Conservation (phyloP, 129 eudicot genomes). For the Flaveria trinervia region DNA sequence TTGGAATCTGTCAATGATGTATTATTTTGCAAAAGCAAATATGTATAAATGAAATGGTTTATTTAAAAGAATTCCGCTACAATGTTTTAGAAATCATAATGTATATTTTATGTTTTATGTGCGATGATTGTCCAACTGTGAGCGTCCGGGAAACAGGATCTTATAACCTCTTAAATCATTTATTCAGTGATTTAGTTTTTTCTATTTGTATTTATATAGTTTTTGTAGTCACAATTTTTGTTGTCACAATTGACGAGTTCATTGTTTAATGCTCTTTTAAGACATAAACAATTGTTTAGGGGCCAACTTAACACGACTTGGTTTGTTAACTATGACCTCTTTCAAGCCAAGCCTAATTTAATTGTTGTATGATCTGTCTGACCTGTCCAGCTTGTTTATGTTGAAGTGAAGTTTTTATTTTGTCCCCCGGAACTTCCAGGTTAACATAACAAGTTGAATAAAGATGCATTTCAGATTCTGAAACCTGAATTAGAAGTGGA, state of each 20-base stretch:
- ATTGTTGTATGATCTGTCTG: neutral
- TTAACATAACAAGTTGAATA: slow-evolving; percentile 92
- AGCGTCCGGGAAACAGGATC: no score
- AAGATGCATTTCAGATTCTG: slow-evolving; percentile 90
- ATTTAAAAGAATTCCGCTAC: no score
- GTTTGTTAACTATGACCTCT: neutral
- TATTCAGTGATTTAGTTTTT: neutral
- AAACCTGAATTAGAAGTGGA: slow-evolving; percentile 94
- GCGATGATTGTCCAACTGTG: no score
- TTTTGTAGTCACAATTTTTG: neutral
- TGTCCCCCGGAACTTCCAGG: slow-evolving; percentile 43
- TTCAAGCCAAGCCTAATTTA: neutral
- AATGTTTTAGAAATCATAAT: no score
- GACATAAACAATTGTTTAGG: neutral
- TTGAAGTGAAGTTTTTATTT: slow-evolving; percentile 5
- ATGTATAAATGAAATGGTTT: no score
- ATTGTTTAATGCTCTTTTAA: neutral
- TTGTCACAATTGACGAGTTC: neutral
- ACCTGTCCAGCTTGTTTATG: neutral
- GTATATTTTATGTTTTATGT: no score
- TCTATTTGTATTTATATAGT: no score
- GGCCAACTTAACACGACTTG: neutral
- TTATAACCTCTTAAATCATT: neutral
- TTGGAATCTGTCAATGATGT: no score
- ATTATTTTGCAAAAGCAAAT: no score